Evolutionary conservation across 1,284 basidiomycete species (phyloP), one percentile per base, ranked within the genome.

Genomic region (Sphagnurus paluster): DNA sequence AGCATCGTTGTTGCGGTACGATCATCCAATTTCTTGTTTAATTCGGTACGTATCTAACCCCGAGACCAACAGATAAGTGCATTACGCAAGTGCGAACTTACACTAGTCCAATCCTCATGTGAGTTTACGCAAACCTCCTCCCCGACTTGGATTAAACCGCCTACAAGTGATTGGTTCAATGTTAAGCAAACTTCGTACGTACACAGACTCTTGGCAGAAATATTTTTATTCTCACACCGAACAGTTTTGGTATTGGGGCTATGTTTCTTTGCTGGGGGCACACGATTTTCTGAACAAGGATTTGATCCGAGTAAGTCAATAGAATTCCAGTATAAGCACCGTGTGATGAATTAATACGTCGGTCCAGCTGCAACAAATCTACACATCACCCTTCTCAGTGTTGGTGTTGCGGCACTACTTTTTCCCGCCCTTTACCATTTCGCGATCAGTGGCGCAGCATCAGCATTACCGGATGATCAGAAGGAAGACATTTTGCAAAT

Each of bases 71-170:
- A 91, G 79, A 82, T 93, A 48, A 84, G 83, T 42, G 91, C 90
- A 0, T 70, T 95, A 44, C 76, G 82, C 37, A 89, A 90, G 66
- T 93, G 91, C 55, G 87, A 94, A 61, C 76, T 95, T 20, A 79
- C 82, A 44, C 80, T 95, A 29, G 91, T 95, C 1, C 93, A 94
- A 61, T 84, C 86, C 9, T 79, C 86, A 8, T 60, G 87, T 85
- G 56, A 66, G 90, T 64, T 14, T 19, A 10, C 14, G 7, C 5
- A 25, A 21, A 6, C 4, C 34, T 9, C 4, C 9, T 17, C 13
- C 34, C 7, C 17, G 19, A 35, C 7, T 20, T 2, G 17, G 19
- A 20, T 20, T 35, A 35, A 35, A 20, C 5, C 19, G n/a, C n/a
- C 17, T 20, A 35, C 10, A 8, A 35, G 34, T 92, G 39, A 80